A percentile compares a stretch with the other conserved stretches of the same genome.
These are phyloP conservation scores for Diaporthe citri DNA, from an alignment of 2,329 filamentous ascomycete genomes.

Conservation along the genomic window DNA sequence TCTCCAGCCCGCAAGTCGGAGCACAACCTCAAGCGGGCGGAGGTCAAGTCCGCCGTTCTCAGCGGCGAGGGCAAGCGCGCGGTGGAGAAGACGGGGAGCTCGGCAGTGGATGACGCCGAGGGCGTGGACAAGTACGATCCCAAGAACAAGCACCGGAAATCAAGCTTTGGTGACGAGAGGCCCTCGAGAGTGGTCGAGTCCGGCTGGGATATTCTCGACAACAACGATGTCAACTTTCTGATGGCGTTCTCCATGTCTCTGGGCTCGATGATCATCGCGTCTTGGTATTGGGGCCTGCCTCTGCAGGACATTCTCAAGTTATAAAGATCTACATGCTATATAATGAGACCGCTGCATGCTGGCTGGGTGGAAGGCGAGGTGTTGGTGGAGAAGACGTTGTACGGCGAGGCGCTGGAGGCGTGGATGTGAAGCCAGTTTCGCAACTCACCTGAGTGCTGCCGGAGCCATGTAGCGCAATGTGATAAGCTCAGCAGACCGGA, in stretches of 20 bases:
- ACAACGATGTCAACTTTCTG: slow-evolving; percentile 94
- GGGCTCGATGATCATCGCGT: slow-evolving; percentile 76
- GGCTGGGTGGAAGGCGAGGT: neutral
- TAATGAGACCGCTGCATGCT: neutral
- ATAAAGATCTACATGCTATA: slow-evolving; percentile 42
- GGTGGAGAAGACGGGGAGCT: slow-evolving; percentile 51
- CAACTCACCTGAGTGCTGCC: neutral
- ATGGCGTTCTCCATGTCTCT: slow-evolving; percentile 90
- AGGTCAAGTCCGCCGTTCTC: slow-evolving; percentile 57
- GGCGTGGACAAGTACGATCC: slow-evolving; percentile 60
- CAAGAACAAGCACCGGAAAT: slow-evolving; percentile 61
- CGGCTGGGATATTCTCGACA: slow-evolving; percentile 83
- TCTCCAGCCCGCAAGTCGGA: slow-evolving; percentile 45
- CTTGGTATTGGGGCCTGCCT: slow-evolving; percentile 71
- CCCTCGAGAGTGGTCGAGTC: slow-evolving; percentile 75
- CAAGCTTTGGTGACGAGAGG: slow-evolving; percentile 67
- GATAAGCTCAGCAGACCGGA: neutral
- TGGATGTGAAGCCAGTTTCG: neutral
- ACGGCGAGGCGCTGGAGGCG: neutral
- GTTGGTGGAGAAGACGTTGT: neutral
- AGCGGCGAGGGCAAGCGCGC: slow-evolving; percentile 59
- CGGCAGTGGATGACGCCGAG: slow-evolving; percentile 48
- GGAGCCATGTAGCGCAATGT: neutral
- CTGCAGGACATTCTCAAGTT: slow-evolving; percentile 57
- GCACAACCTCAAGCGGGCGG: slow-evolving; percentile 52